These are phyloP conservation scores for Schwanniomyces sp. DNA, from an alignment of 805 yeast species.

Conservation along the genomic window DNA sequence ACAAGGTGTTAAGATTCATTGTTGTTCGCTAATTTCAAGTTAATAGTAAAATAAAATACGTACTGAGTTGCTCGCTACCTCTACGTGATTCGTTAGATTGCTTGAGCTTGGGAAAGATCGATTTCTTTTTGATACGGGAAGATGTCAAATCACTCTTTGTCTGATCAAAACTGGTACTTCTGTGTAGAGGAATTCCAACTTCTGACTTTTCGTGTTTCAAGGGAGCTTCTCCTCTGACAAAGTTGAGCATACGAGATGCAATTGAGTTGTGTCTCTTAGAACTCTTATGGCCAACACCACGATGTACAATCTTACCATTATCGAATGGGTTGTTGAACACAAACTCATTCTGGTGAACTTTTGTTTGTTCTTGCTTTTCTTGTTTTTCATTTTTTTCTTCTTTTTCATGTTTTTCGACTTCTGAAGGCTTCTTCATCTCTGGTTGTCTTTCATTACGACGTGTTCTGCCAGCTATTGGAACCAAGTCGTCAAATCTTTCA, in stretches of 20 bases:
- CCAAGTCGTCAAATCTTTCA: neutral
- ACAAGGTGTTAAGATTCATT: neutral
- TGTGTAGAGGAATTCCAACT: neutral
- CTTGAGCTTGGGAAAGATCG: conserved; percentile 10
- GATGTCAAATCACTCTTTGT: conserved; percentile 36
- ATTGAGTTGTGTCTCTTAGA: conserved; percentile 15
- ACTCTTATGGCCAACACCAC: neutral
- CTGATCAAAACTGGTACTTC: conserved; percentile 24
- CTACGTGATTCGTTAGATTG: conserved; percentile 15
- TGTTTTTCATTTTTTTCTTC: conserved; percentile 7
- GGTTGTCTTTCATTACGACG: neutral
- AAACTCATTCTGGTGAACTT: neutral
- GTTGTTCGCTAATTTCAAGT: neutral
- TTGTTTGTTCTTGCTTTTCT: conserved; percentile 1
- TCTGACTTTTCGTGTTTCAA: neutral
- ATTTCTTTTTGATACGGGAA: conserved; percentile 20
- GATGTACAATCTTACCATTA: neutral
- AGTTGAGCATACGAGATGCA: conserved; percentile 17
- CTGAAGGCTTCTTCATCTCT: neutral
- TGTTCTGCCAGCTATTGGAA: neutral
- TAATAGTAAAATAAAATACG: conserved; percentile 20
- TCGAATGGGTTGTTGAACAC: conserved; percentile 18
- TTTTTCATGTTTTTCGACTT: conserved; percentile 5
- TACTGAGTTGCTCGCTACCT: conserved; percentile 32
- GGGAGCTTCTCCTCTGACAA: conserved; percentile 12